phyloP scores from a whole-genome alignment of 2,329 filamentous ascomycete species.

The Saccharata proteae region DNA sequence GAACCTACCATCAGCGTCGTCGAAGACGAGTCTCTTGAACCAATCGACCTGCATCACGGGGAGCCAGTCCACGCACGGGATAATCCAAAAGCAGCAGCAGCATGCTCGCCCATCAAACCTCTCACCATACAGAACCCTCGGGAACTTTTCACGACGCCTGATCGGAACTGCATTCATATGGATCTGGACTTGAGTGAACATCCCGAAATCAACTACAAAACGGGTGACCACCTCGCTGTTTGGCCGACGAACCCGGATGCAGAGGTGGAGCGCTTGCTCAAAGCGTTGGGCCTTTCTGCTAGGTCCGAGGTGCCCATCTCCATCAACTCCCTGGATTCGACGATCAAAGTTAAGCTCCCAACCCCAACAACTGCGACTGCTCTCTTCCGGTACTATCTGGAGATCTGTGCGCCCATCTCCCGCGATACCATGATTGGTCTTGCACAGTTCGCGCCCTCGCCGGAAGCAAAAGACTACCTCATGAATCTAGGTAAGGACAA shows the following conservation, averaged over 20 bases:
- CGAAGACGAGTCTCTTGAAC: constrained; percentile 14
- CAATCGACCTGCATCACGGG: constrained; percentile 17
- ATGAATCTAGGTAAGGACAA: constrained; percentile 20
- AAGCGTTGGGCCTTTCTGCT: constrained; percentile 15
- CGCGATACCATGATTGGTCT: constrained; percentile 27
- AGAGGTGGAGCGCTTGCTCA: constrained; percentile 24
- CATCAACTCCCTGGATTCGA: constrained; percentile 17
- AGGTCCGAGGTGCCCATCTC: constrained; percentile 15
- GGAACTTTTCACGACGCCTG: constrained; percentile 23
- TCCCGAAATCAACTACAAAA: constrained; percentile 29
- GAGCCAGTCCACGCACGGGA: constrained; percentile 3
- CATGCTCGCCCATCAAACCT: constrained; percentile 20
- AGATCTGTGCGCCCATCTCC: constrained; percentile 31
- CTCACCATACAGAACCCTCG: constrained; percentile 19
- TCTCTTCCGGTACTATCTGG: constrained; percentile 34
- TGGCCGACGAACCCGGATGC: constrained; percentile 28
- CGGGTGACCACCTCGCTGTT: constrained; percentile 30
- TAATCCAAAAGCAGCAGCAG: constrained; percentile 13
- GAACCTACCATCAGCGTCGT: constrained; percentile 17
- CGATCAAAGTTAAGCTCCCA: constrained; percentile 24
- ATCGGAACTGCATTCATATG: constrained; percentile 30
- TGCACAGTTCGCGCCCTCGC: constrained; percentile 28
- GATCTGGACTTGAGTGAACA: constrained; percentile 26
- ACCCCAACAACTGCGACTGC: constrained; percentile 28
- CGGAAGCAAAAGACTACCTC: constrained; percentile 19